Conservation (phyloP, 1,139 yeast species). For the Kurtzmaniella quercitrusa region DNA sequence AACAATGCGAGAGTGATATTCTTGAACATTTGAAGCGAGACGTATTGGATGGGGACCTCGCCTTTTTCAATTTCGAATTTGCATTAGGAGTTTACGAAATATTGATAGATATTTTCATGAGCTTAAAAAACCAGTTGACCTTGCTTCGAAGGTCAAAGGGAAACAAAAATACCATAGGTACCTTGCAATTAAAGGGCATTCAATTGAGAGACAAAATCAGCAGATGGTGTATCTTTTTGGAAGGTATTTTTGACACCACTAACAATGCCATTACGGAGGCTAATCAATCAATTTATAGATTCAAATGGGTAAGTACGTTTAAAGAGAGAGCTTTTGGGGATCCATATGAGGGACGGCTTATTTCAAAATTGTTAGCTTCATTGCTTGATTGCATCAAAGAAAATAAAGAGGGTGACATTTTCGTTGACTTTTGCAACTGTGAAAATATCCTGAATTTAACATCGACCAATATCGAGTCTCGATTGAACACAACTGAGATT, state of each 20-base stretch:
- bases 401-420: conserved; percentile 5
- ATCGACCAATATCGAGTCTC: conserved; percentile 48
- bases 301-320: conserved; percentile 33
- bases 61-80: conserved; percentile 11
- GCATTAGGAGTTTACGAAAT: conserved; percentile 49
- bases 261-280: conserved; percentile 11
- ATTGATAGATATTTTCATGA: conserved; percentile 47
- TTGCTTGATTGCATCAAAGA: conserved; percentile 14
- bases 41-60: neutral
- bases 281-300: conserved; percentile 15
- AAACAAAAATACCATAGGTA: conserved; percentile 23
- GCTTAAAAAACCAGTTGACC: conserved; percentile 21
- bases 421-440: conserved; percentile 41
- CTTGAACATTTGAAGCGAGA: conserved; percentile 9
- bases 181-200: conserved; percentile 34
- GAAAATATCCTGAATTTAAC: conserved; percentile 59
- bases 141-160: conserved; percentile 18
- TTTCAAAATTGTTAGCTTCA: conserved; percentile 22
- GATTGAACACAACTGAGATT: conserved; percentile 64
- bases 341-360: conserved; percentile 20
- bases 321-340: conserved; percentile 30
- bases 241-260: conserved; percentile 11
- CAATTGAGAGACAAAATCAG: conserved; percentile 32
- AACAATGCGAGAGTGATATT: conserved; percentile 26
- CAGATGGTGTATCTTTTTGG: conserved; percentile 32